These are phyloP conservation scores for Aspergillus sergii DNA, from an alignment of 2,329 filamentous ascomycete species.

Conservation along the genomic window DNA sequence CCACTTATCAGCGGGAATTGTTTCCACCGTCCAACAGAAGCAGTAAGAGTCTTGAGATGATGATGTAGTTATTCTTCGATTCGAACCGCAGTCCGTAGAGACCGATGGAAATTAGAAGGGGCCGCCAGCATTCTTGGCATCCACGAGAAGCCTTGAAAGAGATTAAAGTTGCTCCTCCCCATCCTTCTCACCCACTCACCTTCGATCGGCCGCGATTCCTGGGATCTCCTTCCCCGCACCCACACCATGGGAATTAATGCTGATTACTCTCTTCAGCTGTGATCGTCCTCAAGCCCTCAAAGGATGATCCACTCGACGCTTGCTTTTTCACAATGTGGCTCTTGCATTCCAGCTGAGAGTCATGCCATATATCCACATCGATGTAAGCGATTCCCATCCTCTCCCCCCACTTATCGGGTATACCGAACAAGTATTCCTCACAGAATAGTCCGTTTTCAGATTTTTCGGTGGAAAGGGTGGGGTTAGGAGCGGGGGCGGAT, in stretches of 20 bases:
- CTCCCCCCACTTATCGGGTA: slow-evolving; percentile 2
- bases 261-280: slow-evolving; percentile 5
- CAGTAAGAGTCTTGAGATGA: not conserved
- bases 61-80: not conserved
- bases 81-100: not conserved
- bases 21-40: slow-evolving; percentile 2
- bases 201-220: slow-evolving; percentile 22
- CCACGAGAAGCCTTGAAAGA: slow-evolving; percentile 19
- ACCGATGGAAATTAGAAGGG: slow-evolving; percentile 16
- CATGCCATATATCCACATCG: slow-evolving; percentile 9
- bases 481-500: not conserved
- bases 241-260: slow-evolving; percentile 12
- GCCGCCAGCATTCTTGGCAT: slow-evolving; percentile 16
- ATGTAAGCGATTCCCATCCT: not conserved
- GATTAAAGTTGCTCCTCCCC: slow-evolving; percentile 24
- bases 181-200: slow-evolving; percentile 19
- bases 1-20: not conserved
- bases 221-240: slow-evolving; percentile 28
- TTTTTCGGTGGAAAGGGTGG: not conserved
- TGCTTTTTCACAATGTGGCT: slow-evolving; percentile 7
- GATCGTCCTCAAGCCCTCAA: slow-evolving; percentile 2
- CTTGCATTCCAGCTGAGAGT: slow-evolving; percentile 6
- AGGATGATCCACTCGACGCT: slow-evolving; percentile 9
- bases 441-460: not conserved
- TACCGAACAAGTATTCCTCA: not conserved